Conservation (phyloP, 257 asterid species). For the Paraleonurus japonicus region DNA sequence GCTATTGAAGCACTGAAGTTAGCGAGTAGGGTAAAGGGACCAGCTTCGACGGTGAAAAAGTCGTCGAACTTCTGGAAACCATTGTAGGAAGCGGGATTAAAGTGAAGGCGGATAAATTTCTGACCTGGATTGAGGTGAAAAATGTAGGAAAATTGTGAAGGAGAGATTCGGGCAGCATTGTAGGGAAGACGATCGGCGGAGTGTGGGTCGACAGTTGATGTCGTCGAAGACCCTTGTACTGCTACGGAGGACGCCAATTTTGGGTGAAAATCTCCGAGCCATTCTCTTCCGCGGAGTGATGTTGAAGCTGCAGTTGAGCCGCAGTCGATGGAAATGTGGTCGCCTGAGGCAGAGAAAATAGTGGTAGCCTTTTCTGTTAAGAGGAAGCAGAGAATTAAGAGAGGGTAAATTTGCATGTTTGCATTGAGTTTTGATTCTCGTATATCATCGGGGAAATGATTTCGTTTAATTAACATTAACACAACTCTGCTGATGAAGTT, state of each 20-base stretch:
- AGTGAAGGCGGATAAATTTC: constrained; percentile 49
- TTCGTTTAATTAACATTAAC: neutral
- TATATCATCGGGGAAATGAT: neutral
- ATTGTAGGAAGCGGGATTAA: constrained; percentile 31
- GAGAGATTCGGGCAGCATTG: constrained; percentile 41
- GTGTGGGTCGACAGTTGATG: constrained; percentile 6
- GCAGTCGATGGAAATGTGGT: constrained; percentile 36
- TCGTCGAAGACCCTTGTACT: constrained; percentile 27
- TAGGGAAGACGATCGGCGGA: constrained; percentile 35
- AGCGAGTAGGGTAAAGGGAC: constrained; percentile 38
- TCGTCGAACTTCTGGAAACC: constrained; percentile 26
- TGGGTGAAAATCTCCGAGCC: constrained; percentile 30
- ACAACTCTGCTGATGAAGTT: neutral
- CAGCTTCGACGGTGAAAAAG: constrained; percentile 44
- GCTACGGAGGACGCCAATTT: neutral
- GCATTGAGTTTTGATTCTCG: neutral
- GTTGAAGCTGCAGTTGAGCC: constrained; percentile 35
- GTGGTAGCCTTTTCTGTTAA: neutral
- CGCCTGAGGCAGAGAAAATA: neutral
- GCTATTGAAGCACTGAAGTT: constrained; percentile 47
- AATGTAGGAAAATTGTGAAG: constrained; percentile 37
- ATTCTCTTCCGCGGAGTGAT: constrained; percentile 20
- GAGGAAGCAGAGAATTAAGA: constrained; percentile 17
- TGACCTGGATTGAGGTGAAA: constrained; percentile 46
- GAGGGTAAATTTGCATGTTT: constrained; percentile 20